Base-by-base conservation (phyloP, 2,329 filamentous ascomycete genomes). In the Didymella glomerata region DNA sequence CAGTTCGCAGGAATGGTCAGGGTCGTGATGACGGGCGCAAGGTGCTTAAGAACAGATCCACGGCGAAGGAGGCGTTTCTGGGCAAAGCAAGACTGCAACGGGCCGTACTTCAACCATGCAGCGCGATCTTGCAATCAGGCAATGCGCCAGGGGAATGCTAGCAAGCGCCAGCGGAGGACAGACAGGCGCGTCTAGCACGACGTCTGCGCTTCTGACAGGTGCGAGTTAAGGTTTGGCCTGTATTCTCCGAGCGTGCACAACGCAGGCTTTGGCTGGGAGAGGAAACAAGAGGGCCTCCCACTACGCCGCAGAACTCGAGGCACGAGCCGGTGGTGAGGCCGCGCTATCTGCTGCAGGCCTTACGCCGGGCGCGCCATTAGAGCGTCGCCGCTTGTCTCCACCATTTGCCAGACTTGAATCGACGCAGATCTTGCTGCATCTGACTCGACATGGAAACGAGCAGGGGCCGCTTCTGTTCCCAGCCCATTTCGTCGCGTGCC, bases 51-150 rank as follows among this genome's bases (percentile, higher is more conserved):
- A 70, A 62, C 60, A 60, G 56, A 45, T 61, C 65, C 60, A 69
- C 67, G 41, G 61, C 62, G 49, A 67, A 62, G 68, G 67, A 71
- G 69, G 71, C 72, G 72, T 70, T 73, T 63, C 67, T 69, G 62
- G 73, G 67, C 71, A 68, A 67, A 67, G 68, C 65, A 73, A 66
- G 65, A 71, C 73, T 77, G 74, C 75, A 77, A 76, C 75, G 75
- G 75, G 73, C 75, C 74, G 75, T 76, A 66, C 68, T 68, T 71
- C 60, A 68, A 66, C 62, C 70, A 72, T 70, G 68, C 68, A 67
- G 64, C 68, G 67, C 66, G 64, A 69, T 72, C 71, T 68, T 71
- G 67, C 69, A 69, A 60, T 62, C 57, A 68, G 67, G 58, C 57
- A 65, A 32, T 48, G 60, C 54, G 62, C 62, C 71, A 70, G 68